Evolutionary conservation across 2,329 filamentous ascomycete species (phyloP), one percentile per base, ranked within the genome.

Genomic region (Colletotrichum karsti): DNA sequence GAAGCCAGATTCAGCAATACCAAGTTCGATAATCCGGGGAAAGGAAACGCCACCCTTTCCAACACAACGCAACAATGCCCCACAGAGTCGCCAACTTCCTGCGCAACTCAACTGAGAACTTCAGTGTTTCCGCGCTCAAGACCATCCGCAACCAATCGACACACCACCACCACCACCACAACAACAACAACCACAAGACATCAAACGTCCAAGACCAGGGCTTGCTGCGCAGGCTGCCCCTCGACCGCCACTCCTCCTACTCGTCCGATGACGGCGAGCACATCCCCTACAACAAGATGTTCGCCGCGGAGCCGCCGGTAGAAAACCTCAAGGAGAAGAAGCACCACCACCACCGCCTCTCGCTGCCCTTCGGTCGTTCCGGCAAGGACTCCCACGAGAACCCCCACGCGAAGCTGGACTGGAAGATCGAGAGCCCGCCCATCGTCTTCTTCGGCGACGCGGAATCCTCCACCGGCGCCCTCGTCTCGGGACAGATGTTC

Each of bases 401-500:
- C 59, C 74, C 79, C 2, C 80, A 81, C 64, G 82, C 84, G 9
- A 73, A 80, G 2, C 75, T 90, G 18, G 79, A 84, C 67, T 88
- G 85, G 83, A 84, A 82, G 73, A 92, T 98, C 70, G 95, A 98
- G 83, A 97, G 93, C 12, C 94, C 94, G 1, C 95, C 95, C 3
- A 86, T 95, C 18, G 88, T 98, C 50, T 91, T 97, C 81, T 93
- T 96, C 75, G 94, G 94, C 70, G 84, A 87, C 24, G 85, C 93
- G 1, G 87, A 90, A 69, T 87, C 88, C 72, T 97, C 94, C 73
- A 92, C 91, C 3, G 95, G 95, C 63, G 94, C 94, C 7, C 84
- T 98, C 67, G 88, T 98, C 56, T 97, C 94, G 1, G 94, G 94
- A 30, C 92, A 94, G 77, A 83, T 98, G 73, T 89, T 91, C 73